Percentiles rank a stretch among this genome's conserved stretches.
These are phyloP conservation scores for Tillandsia leiboldiana DNA, from an alignment of 176 grass and related monocot genomes.

Conservation along the genomic window DNA sequence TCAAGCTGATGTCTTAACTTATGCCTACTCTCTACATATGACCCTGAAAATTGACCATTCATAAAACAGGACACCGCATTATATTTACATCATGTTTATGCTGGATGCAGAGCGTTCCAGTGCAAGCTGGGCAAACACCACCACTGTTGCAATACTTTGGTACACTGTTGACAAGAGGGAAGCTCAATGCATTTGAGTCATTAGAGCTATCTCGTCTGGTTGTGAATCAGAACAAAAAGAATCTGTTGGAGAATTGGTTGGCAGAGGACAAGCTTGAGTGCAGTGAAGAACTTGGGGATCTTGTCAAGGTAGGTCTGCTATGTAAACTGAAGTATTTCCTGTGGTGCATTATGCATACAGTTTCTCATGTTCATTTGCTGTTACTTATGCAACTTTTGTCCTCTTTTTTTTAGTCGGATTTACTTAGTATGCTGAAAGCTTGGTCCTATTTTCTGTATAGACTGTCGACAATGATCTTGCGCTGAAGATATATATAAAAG, in stretches of 20 bases:
- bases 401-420: background rate
- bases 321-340: background rate
- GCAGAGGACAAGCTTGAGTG: constrained; percentile 94
- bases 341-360: background rate
- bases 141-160: constrained; percentile 87
- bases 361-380: constrained; percentile 5
- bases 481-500: constrained; percentile 96
- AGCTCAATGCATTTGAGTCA: constrained; percentile 89
- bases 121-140: constrained; percentile 85
- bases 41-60: background rate
- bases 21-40: background rate
- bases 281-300: constrained; percentile 91
- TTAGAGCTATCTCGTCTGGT: constrained; percentile 85
- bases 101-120: constrained; percentile 72
- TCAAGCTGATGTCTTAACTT: background rate
- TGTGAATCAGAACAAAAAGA: constrained; percentile 98
- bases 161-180: constrained; percentile 77
- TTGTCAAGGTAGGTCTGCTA: constrained; percentile 50
- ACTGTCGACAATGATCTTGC: constrained; percentile 98
- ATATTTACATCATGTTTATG: constrained; percentile 2
- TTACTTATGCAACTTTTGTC: background rate
- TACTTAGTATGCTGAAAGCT: background rate
- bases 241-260: constrained; percentile 87
- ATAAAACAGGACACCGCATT: no score
- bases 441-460: constrained; percentile 32